Base-by-base conservation (phyloP, 2,329 filamentous ascomycete species). In the Fusarium duplospermum region DNA sequence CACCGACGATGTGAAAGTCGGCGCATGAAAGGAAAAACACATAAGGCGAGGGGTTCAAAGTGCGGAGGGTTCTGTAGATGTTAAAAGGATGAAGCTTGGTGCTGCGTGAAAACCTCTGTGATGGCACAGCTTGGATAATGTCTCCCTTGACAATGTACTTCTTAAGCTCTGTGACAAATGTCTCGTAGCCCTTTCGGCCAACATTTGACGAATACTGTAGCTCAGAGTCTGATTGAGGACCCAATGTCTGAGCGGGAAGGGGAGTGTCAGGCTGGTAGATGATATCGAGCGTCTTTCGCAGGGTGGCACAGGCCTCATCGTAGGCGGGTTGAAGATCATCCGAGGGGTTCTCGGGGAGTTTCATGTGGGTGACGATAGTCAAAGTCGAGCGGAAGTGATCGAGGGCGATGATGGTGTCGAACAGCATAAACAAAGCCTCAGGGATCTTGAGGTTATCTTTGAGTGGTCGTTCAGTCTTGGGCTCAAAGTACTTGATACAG, bases 91-190 rank as follows among this genome's bases (percentile, higher is more conserved):
- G 96, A 50, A 99, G 87, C 65, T 90, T 91, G 4, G 96, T 99
- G 16, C 95, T 95, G 31, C 96, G 90, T 9, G 95, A 92, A 80
- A 98, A 94, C 62, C 96, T 91, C 84, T 99, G 96, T 47, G 95
- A 98, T 2, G 96, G 96, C 18, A 99, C 96, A 1, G 95, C 94
- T 83, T 99, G 96, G 84, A 99, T 98, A 81, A 99, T 98, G 86
- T 98, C 95, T 76, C 96, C 96, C 72, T 90, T 89, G 77, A 91
- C 89, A 77, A 99, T 98, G 86, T 98, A 96, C 83, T 94, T 88
- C 87, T 98, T 98, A 69, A 99, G 88, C 56, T 85, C 87, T 27
- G 89, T 92, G 64, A 99, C 96, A 81, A 98, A 96, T n/a, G 84
- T 86, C 85, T 98, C 95, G 84, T 99, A 99, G 40, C 96, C 96